Base-by-base conservation (phyloP, 768 basidiomycete genomes). In the Pleurotus cornucopiae region DNA sequence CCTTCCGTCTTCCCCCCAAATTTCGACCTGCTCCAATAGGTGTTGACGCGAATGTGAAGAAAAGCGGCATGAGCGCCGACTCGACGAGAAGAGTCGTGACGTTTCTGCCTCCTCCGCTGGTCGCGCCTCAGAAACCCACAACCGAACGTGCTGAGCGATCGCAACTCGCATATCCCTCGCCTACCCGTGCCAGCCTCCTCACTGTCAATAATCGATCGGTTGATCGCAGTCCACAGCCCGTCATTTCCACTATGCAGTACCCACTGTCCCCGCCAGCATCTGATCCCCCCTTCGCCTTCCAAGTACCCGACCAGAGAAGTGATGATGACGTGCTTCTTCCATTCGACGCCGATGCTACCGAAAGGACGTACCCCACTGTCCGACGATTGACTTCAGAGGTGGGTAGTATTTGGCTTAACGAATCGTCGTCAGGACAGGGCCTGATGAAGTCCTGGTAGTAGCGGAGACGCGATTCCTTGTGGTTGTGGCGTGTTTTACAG, bases 41-140 rank as follows among this genome's bases (percentile, higher is more conserved):
- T 18, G 38, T 23, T 3, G 43, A 34, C 11, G 20, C 20, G 12
- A 18, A 41, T 6, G 20, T 21, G 13, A 48, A 37, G 38, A 38
- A 20, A 25, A 41, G 14, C 5, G 43, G 41, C 13, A 44, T 21
- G 38, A 44, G 38, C 5, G 44, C 49, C 21, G 49, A 30, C 37
- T 23, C 52, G 1, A 45, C 52, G 20, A 38, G 52, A 25, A 58
- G 52, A 40, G 52, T 58, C 6, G 41, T 54, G 38, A 58, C 57
- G 2, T 58, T 53, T 12, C 39, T 58, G 23, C 57, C 57, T 26
- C 25, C 52, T n/a, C 57, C 57, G 9, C 37, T 57, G 56, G 43
- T 25, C 30, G 30, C 30, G 7, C 30, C 47, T 48, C 47, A 48
- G 30, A n/a, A 6, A n/a, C 54, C 26, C 23, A 20, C 53, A 13